Evolutionary conservation across 2,329 filamentous ascomycete genomes (phyloP), one percentile per base, ranked within the genome.

Genomic region (Clarireedia homoeocarpa): DNA sequence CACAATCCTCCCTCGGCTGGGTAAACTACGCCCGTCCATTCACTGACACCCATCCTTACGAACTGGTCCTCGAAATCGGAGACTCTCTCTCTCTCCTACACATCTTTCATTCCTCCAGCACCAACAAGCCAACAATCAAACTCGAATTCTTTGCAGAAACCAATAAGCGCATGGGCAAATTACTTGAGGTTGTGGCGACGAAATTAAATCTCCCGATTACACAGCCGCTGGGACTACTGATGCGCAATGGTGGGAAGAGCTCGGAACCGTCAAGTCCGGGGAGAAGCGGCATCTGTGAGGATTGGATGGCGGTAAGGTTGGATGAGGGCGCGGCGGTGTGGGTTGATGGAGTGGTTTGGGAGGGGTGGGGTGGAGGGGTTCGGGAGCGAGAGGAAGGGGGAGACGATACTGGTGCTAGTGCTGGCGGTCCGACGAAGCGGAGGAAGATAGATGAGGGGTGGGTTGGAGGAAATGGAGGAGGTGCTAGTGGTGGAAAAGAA

Each of bases 11-110:
- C 20, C 51, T 70, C 9, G 78, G 80, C 4, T 88, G 82, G 76
- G 83, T 95, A 27, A 82, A 83, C 61, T 97, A 97, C 65, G 83
- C 88, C 14, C 83, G 92, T 5, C 92, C 92, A 0, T 95, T 86
- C 65, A 84, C 90, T n/a, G 91, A 96, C 69, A 83, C 89, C 53
- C 77, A 77, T 23, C 73, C 86, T 0, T 77, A 82, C 58, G 88
- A 91, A 68, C 78, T 96, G 23, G 78, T 97, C 26, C 73, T 96
- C 2, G 90, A 97, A 69, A 86, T 95, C 50, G 83, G 85, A 17
- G 78, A 77, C 46, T 51, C 53, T 4, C 86, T 77, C 52, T 87
- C 83, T 2, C 71, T 76, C 30, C 69, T 89, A 38, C 77, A 84
- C 62, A 72, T 81, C 51, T 65, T 67, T 47, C 69, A 69, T 14